A percentile compares a stretch with the other conserved stretches of the same genome.
These are phyloP conservation scores for Andrographis paniculata DNA, from an alignment of 305 asterid species.

Conservation along the genomic window DNA sequence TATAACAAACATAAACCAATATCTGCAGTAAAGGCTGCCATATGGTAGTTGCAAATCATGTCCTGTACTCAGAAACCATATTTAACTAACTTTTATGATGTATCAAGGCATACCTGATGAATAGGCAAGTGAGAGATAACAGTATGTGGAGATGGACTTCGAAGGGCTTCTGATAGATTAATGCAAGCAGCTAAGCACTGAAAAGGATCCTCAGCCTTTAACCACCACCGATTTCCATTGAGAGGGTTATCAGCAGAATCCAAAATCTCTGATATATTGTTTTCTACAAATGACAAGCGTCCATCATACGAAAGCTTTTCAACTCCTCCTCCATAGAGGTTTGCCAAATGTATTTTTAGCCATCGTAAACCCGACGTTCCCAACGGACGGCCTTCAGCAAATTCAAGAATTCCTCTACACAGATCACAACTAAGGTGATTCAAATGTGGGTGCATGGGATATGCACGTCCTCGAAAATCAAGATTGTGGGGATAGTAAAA, in stretches of 20 bases:
- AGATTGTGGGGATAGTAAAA: conserved; percentile 95
- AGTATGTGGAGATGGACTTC: conserved; percentile 80
- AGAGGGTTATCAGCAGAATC: conserved; percentile 84
- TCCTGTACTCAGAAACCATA: too few species aligned
- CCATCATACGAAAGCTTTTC: conserved; percentile 79
- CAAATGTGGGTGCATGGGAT: conserved; percentile 96
- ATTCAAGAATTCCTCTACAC: conserved; percentile 92
- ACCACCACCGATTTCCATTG: conserved; percentile 91
- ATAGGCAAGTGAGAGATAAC: conserved; percentile 84
- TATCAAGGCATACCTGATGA: conserved; percentile 58
- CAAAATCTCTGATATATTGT: conserved; percentile 59
- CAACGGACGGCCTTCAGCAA: conserved; percentile 83
- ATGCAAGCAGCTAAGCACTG: conserved; percentile 94
- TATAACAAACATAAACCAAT: too few species aligned
- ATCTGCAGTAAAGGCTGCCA: neutral
- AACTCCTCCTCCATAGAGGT: conserved; percentile 77
- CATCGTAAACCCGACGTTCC: conserved; percentile 78
- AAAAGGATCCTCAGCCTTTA: conserved; percentile 94
- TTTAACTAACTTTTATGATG: conserved; percentile 3
- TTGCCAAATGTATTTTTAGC: conserved; percentile 87
- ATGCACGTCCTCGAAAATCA: conserved; percentile 97
- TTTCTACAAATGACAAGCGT: conserved; percentile 76
- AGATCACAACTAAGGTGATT: conserved; percentile 91
- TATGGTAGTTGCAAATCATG: too few species aligned
- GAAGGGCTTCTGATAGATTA: conserved; percentile 77